These are phyloP conservation scores for Mrakia blollopis DNA, from an alignment of 768 basidiomycete genomes.

Conservation along the genomic window DNA sequence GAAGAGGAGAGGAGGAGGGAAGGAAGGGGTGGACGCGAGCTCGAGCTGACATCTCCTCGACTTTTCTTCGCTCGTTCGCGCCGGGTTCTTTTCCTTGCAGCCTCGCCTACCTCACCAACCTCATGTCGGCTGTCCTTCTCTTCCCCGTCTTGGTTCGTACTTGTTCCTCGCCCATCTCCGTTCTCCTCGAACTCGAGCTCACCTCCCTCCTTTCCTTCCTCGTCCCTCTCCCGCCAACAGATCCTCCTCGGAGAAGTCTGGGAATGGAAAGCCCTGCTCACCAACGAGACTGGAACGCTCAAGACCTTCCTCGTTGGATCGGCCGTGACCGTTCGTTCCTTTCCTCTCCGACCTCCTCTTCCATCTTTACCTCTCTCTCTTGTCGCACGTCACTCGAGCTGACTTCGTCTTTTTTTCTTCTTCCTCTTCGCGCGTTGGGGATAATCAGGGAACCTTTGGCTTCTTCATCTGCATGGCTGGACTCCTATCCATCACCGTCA, in stretches of 20 bases:
- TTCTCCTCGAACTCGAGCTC: background rate
- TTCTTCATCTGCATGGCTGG: slow-evolving; percentile 95
- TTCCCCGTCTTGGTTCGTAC: slow-evolving; percentile 25
- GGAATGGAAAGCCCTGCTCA: slow-evolving; percentile 21
- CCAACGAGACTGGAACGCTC: slow-evolving; percentile 12
- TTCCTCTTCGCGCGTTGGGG: slow-evolving; percentile 40
- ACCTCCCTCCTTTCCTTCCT: too few species aligned
- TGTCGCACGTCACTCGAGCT: too few species aligned
- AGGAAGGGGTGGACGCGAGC: background rate
- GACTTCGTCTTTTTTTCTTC: background rate
- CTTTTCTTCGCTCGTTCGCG: too few species aligned
- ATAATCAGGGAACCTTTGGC: slow-evolving; percentile 70
- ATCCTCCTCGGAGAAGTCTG: slow-evolving; percentile 30
- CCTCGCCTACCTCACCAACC: slow-evolving; percentile 74
- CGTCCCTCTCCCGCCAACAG: background rate
- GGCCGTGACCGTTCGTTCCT: slow-evolving; percentile 17
- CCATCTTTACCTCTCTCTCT: too few species aligned
- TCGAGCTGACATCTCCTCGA: background rate
- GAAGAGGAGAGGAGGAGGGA: background rate
- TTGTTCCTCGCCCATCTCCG: background rate
- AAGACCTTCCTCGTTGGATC: slow-evolving; percentile 31
- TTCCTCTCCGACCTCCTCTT: background rate
- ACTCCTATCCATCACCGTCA: slow-evolving; percentile 89
- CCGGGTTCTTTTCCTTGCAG: background rate
- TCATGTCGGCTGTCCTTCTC: slow-evolving; percentile 60